Evolutionary conservation across 352 stramenopile species (phyloP), one percentile per base, ranked within the genome.

Genomic region (Phytophthora vignae): DNA sequence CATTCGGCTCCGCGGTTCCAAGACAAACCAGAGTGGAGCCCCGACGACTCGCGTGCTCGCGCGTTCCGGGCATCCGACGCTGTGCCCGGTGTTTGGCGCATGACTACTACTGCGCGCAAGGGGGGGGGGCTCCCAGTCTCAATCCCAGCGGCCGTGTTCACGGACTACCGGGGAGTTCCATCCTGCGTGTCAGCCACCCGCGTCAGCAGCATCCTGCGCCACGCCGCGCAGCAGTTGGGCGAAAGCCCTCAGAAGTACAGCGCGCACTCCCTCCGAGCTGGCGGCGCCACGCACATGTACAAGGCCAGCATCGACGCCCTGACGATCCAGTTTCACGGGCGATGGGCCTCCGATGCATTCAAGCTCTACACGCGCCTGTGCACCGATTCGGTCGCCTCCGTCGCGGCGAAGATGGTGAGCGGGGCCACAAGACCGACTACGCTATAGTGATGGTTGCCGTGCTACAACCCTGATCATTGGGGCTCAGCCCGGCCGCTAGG

Each of bases 251-350:
- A 4, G 1, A 15, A 22, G 1, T 68, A 25, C 52, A 22, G 61
- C 7, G 40, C 52, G 0, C 40, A 67, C 22, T 68, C 61, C 1
- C 52, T 68, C 4, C 44, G 61, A n/a, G 15, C 52, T 6, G 61
- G 52, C 8, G 49, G 61, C 4, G 52, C 61, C 10, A 61, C 61
- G 7, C 42, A 61, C 38, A 68, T 68, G 61, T 68, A 61, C 21
- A 17, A 53, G 3, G 25, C 22, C 6, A 50, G 36, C 1, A 38
- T 68, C 1, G 52, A 68, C 17, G 25, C 11, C 1, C 17, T 67
- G 1, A 68, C 36, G 11, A 61, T 68, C 25, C 52, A 61, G 25
- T 56, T 68, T 9, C 61, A 68, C 38, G 61, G 61, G 0, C 17
- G 61, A 0, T 62, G 61, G 61, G 38, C 52, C 1, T 68, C 52